phyloP scores from a whole-genome alignment of 2,329 filamentous ascomycete genomes.

The Phaeophleospora eucalypticola region DNA sequence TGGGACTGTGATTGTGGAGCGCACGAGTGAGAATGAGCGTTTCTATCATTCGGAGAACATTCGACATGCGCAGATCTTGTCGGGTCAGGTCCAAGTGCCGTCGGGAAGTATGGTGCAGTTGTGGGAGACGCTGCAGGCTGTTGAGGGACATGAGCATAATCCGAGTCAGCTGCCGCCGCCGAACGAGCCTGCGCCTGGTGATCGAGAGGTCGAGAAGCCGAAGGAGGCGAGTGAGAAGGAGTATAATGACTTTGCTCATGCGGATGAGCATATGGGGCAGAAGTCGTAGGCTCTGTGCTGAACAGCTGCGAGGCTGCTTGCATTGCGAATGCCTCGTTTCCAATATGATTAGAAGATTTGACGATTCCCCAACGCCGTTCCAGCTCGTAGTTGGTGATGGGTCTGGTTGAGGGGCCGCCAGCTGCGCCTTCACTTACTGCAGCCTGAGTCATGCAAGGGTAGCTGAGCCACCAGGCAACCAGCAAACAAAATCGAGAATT shows the following conservation, averaged over 20 bases:
- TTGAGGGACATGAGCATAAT: slow-evolving; percentile 73
- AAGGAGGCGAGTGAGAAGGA: not conserved
- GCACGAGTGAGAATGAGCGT: slow-evolving; percentile 75
- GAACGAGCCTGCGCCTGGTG: slow-evolving; percentile 68
- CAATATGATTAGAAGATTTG: too few relatives aligned
- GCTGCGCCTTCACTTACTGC: too few relatives aligned
- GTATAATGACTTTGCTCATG: not conserved
- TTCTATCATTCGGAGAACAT: slow-evolving; percentile 67
- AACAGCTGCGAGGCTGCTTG: too few relatives aligned
- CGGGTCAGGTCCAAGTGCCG: slow-evolving; percentile 52
- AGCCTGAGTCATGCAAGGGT: too few relatives aligned
- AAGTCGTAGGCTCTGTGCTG: too few relatives aligned
- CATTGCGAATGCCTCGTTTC: too few relatives aligned
- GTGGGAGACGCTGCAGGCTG: slow-evolving; percentile 78
- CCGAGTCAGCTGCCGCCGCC: slow-evolving; percentile 63
- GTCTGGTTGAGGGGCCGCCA: too few relatives aligned
- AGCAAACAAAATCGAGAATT: too few relatives aligned
- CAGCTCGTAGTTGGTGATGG: too few relatives aligned
- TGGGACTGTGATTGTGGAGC: slow-evolving; percentile 77
- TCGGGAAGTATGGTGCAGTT: slow-evolving; percentile 55
- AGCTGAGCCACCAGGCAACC: too few relatives aligned
- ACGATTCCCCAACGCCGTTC: too few relatives aligned
- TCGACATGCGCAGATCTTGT: slow-evolving; percentile 57
- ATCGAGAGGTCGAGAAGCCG: slow-evolving; percentile 53
- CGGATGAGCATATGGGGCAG: not conserved